These are phyloP conservation scores for Fusarium chaquense DNA, from an alignment of 2,329 filamentous ascomycete genomes.

Conservation along the genomic window DNA sequence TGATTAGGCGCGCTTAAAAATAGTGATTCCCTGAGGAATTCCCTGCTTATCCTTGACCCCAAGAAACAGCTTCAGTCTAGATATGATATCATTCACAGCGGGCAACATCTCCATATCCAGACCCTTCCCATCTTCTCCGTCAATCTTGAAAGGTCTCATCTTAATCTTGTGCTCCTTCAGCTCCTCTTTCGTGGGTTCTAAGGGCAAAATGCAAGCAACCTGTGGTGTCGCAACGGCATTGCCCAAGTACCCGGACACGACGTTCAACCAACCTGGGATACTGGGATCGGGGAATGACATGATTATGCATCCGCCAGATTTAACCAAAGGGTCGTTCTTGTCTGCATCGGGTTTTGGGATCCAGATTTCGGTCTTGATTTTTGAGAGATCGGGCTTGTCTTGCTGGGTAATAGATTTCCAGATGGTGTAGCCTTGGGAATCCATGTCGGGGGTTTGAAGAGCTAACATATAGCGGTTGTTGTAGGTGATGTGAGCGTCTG, in stretches of 20 bases:
- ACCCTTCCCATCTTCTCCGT: not conserved
- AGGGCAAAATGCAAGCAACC: conserved; percentile 13
- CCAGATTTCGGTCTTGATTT: conserved; percentile 14
- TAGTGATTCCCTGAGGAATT: not conserved
- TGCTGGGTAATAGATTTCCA: not conserved
- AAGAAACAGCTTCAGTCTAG: not conserved
- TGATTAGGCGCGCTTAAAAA: not conserved
- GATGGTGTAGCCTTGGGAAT: not conserved
- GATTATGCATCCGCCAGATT: conserved; percentile 3
- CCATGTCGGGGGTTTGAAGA: not conserved
- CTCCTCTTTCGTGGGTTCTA: not conserved
- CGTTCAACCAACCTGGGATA: not conserved
- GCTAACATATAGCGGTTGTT: not conserved
- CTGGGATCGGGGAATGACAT: conserved; percentile 9
- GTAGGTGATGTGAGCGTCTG: fast-evolving
- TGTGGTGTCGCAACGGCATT: not conserved
- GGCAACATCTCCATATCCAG: conserved; percentile 8
- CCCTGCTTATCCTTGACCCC: not conserved
- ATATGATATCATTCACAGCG: not conserved
- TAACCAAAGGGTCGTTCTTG: not conserved
- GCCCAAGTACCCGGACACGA: not conserved
- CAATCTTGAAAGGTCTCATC: not conserved
- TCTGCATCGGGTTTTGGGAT: not conserved
- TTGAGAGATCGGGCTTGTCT: not conserved
- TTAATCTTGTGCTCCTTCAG: not conserved